Base-by-base conservation (phyloP, 1,284 basidiomycete species). In the Marasmius oreades region DNA sequence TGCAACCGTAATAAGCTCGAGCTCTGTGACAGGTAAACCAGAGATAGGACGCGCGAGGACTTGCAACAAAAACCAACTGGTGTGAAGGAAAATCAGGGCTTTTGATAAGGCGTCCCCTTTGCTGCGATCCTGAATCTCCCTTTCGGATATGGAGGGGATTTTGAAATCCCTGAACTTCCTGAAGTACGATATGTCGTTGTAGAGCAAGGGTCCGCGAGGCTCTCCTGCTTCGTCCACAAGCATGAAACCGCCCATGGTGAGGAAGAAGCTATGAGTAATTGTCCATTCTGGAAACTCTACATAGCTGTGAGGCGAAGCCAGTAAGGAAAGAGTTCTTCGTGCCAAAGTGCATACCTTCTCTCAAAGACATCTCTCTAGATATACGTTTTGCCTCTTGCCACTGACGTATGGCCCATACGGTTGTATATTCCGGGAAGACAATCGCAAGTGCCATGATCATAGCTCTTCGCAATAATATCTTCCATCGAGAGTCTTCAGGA, bases 21-120 rank as follows among this genome's bases (percentile, higher is more conserved):
- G 53, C 23, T 54, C 44, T 8, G 53, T 54, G 18, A 54, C 36
- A 47, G 18, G 26, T 16, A 54, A 24, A 46, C 44, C 39, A 11
- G 24, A 36, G n/a, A 47, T 26, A 12, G 31, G 42, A 8, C 53
- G 53, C 28, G 53, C 42, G 14, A 24, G 5, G 22, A 54, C 26
- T 43, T 54, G 53, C n/a, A 54, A 2, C 5, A 54, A 7, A 20
- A 54, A 54, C 53, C 53, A 54, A 33, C 43, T 48, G 14, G 45
- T 55, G 47, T 55, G 53, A 18, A 55, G n/a, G n/a, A 55, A 33
- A 20, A 55, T 33, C 10, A 55, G 31, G 2, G 45, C 26, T 39
- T 55, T 55, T n/a, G 53, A 47, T 1, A 55, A 8, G 16, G 45
- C 53, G 12, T 55, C 53, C 14, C 53, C 53, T 28, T 55, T 55